A percentile compares a stretch with the other conserved stretches of the same genome.
Conservation (phyloP, 2,329 filamentous ascomycete species). For the Macrophomina tecta region DNA sequence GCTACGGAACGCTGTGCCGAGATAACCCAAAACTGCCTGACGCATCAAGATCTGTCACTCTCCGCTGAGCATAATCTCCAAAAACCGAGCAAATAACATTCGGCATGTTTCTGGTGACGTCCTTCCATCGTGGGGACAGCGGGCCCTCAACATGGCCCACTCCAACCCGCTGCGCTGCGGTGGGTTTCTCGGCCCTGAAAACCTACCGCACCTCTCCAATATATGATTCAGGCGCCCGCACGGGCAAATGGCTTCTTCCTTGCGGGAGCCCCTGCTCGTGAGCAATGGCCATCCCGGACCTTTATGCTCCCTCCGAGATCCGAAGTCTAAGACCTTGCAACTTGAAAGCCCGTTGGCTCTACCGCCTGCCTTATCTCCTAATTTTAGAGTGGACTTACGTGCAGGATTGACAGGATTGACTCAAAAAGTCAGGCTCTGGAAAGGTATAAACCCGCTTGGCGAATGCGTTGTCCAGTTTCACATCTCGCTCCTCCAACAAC, state of each 20-base stretch:
- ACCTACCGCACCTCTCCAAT: background rate
- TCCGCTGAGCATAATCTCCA: too few relatives aligned
- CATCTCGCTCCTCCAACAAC: background rate
- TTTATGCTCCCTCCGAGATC: background rate
- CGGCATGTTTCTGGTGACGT: background rate
- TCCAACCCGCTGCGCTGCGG: too few relatives aligned
- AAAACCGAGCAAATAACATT: background rate
- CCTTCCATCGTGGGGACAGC: background rate
- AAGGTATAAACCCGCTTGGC: too few relatives aligned
- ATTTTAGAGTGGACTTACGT: background rate
- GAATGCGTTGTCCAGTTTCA: background rate
- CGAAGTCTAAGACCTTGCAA: background rate
- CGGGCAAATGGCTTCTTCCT: background rate
- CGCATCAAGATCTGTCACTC: background rate
- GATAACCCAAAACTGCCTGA: background rate
- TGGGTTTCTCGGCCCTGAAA: too few relatives aligned
- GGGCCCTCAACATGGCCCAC: background rate
- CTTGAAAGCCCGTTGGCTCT: background rate
- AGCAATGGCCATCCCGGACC: background rate
- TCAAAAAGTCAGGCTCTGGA: background rate
- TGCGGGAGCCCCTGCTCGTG: background rate
- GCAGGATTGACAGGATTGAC: background rate
- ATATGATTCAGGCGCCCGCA: background rate
- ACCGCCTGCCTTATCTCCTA: background rate
- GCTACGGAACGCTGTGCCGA: background rate